Evolutionary conservation across 345 rosid species (phyloP), one percentile per base, ranked within the genome.

Genomic region (Schrenkiella parvula): DNA sequence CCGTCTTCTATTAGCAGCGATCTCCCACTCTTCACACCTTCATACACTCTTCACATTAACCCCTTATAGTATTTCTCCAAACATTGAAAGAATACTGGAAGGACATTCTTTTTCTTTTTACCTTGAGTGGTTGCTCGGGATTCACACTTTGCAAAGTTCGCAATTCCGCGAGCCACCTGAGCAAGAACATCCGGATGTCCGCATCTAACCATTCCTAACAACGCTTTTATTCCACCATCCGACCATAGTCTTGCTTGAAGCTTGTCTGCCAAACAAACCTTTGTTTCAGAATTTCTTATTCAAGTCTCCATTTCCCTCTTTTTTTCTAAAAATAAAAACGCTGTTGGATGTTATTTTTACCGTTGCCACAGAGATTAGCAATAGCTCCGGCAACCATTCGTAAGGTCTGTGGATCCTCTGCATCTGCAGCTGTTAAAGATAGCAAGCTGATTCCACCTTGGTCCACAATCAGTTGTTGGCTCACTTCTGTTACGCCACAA

Each of bases 331-430:
- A 66, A 22, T 0, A 25, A 44, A 39, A 47, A 48, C 28, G 17
- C 57, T 44, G 35, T 57, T 57, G 48, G 32, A 41, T 28, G 28
- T 70, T 60, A 13, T 8, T 53, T 23, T 61, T 88, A 95, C 99
- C 99, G 52, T 95, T 95, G 74, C 98, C 99, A 57, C 99, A 95
- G 64, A 95, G 87, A 80, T 95, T 95, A 58, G 99, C 99, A 29
- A 92, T 81, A 66, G 99, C 99, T 55, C 99, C 99, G 72, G 99
- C 98, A 62, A 95, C 88, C 99, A 95, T 91, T 71, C 98, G 89
- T 42, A 95, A 84, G 15, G 98, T 91, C 77, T 91, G 97, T 62
- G 95, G 92, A 87, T 95, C 99, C 76, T 93, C 91, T 18, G 97
- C 93, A 65, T 83, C 90, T 62, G 90, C 84, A 64, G 99, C 98